Evolutionary conservation across 805 yeast species (phyloP).

Genomic region (Teunomyces stri): DNA sequence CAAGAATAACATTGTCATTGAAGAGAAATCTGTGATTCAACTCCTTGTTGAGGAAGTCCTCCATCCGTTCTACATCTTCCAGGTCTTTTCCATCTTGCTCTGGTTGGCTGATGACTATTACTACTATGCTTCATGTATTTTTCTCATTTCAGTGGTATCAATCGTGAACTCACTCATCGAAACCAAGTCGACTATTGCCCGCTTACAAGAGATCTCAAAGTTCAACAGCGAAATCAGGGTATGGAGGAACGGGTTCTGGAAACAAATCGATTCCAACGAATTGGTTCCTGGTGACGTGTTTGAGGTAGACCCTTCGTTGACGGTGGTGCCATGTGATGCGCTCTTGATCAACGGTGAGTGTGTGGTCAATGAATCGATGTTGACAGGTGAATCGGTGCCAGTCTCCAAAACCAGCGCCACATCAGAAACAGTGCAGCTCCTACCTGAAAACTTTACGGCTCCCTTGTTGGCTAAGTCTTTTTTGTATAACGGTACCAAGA

Average conservation of each 20-base stretch:
- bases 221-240: conserved; percentile 83
- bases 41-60: conserved; percentile 81
- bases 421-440: conserved; percentile 54
- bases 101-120: conserved; percentile 93
- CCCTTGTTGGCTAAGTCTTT: conserved; percentile 70
- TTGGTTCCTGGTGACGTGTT: conserved; percentile 95
- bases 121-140: conserved; percentile 91
- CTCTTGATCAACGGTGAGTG: conserved; percentile 86
- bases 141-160: conserved; percentile 78
- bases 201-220: conserved; percentile 71
- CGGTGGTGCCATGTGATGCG: conserved; percentile 84
- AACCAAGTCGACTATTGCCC: conserved; percentile 68
- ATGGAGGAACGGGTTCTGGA: conserved; percentile 92
- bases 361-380: conserved; percentile 95
- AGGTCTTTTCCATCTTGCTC: conserved; percentile 82
- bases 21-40: conserved; percentile 63
- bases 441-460: conserved; percentile 62
- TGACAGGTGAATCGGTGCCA: conserved; percentile 98
- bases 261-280: conserved; percentile 67
- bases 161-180: conserved; percentile 81
- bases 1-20: conserved; percentile 67
- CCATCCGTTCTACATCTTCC: conserved; percentile 95
- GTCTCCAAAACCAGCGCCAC: conserved; percentile 76
- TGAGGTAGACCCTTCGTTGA: conserved; percentile 83
- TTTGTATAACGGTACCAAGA: conserved; percentile 84